Base-by-base conservation (phyloP, 768 basidiomycete genomes). In the Lentinula lateritia region DNA sequence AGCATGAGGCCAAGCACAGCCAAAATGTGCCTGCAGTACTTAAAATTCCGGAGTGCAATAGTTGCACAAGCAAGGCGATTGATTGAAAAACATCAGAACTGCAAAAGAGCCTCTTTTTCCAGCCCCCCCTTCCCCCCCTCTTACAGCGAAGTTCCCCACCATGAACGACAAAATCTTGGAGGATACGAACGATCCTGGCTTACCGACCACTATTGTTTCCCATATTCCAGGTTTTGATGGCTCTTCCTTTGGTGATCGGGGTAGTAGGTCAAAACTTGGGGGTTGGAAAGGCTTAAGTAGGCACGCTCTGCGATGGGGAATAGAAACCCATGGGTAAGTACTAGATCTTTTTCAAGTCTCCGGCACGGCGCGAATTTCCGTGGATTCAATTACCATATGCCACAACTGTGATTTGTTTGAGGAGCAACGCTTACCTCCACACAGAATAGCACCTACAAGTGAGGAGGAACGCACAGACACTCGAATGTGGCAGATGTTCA, bases 401-500 rank as follows among this genome's bases (percentile, higher is more conserved):
- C 15, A 38, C 36, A 1, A 7, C 35, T 50, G 43, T 16, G 32
- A 50, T 34, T 23, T 54, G 2, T 23, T 38, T 4, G 18, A 20
- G 48, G 16, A 41, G 8, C 12, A 9, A n/a, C 42, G 9, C 18
- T 42, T n/a, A 41, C 13, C 5, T 12, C 12, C 15, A 46, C 35
- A 32, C 58, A 85, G 87, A 0, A 87, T 83, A 23, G 70, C 79
- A 18, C 88, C 88, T 3, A 80, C 83, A 1, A 69, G 80, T 0
- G 65, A 70, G 1, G 79, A 80, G 32, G 73, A 82, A 46, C 80
- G 87, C 50, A 77, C 67, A 8, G 87, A 89, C 66, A 80, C 74
- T n/a, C 80, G 82, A 50, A 79, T 83, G 55, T 83, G 82, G 66
- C 86, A 89, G 62, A 71, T 88, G 66, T 89, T 89, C 74, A 86